Percentiles rank a stretch among this genome's conserved stretches.
phyloP scores from a whole-genome alignment of 1,284 basidiomycete genomes.

The Sphaerobolus stellatus region DNA sequence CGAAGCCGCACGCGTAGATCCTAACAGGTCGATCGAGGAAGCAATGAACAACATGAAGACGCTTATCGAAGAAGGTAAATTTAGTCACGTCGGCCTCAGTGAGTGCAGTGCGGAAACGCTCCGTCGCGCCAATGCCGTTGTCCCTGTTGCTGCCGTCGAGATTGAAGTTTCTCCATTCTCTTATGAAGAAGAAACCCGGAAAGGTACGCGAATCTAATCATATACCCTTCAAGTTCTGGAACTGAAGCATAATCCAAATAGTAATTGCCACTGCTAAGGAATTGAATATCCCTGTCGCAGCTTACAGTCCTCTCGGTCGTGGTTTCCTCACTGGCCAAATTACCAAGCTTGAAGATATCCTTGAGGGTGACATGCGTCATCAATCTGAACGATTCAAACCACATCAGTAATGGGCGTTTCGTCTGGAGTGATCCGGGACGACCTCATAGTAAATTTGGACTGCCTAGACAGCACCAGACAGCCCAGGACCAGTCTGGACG shows the following conservation, averaged over 20 bases:
- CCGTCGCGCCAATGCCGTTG: conserved; percentile 40
- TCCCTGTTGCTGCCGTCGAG: conserved; percentile 50
- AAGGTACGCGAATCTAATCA: conserved; percentile 27
- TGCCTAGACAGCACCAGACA: too few relatives aligned
- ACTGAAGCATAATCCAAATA: conserved; percentile 31
- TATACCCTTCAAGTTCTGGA: neutral
- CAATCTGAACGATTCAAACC: conserved; percentile 35
- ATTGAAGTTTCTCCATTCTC: conserved; percentile 55
- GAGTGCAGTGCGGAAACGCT: conserved; percentile 46
- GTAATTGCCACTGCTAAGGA: conserved; percentile 42
- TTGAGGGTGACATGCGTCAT: conserved; percentile 37
- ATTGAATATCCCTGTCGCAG: conserved; percentile 49
- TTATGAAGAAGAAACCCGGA: conserved; percentile 42
- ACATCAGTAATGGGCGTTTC: too few relatives aligned
- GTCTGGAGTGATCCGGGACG: too few relatives aligned
- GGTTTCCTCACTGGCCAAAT: conserved; percentile 58
- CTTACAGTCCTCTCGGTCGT: conserved; percentile 59
- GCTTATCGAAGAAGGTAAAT: conserved; percentile 37
- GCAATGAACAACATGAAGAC: conserved; percentile 21
- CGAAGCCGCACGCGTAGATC: conserved; percentile 36
- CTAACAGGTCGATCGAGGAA: conserved; percentile 35
- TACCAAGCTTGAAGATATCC: conserved; percentile 47
- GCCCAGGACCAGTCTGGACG: too few relatives aligned
- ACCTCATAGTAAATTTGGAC: too few relatives aligned
- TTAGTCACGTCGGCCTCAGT: conserved; percentile 42